Evolutionary conservation across 176 grass and related monocot genomes (phyloP), one percentile per base, ranked within the genome.

Genomic region (Aegilops umbellulata): DNA sequence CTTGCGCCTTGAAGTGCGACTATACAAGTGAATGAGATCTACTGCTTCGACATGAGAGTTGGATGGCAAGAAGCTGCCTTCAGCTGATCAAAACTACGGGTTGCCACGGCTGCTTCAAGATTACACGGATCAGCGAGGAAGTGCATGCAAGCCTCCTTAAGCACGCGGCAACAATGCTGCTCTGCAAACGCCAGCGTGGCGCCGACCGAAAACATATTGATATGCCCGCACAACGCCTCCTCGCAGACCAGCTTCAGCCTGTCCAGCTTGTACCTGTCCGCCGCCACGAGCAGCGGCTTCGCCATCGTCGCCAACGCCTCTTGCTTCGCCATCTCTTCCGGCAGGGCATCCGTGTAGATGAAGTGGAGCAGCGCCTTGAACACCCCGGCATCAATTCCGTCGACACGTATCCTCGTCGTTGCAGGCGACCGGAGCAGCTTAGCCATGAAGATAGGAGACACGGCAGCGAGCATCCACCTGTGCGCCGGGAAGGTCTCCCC

Each of bases 301-400:
- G 77, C 77, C 77, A 79, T 41, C 32, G 22, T 6, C 58, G 7
- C n/a, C 53, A 6, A 1, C 55, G 32, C 1, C 32, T 26, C 22
- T 7, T 0, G 22, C 53, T 39, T 8, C 31, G 11, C 12, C 16
- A 61, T 61, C 77, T 20, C 77, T 32, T 10, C 16, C 0, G 57
- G 58, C 25, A 38, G 10, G 13, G 69, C 38, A 6, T 73, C 69
- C 6, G 69, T 44, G 69, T 44, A 73, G 69, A 73, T 44, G 69
- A 73, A 73, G 69, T 73, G 69, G 22, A 73, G 36, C 38, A 73
- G 69, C 10, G 38, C 38, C 69, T 73, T 73, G 69, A 73, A 73
- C 12, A 73, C 69, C 3, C 1, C 5, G 3, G 69, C 69, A 3
- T 46, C 69, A 23, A 16, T 73, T 6, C 42, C 6, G 3, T 26